Conservation (phyloP, 108 stramenopile species). For the Skeletonema costatum region DNA sequence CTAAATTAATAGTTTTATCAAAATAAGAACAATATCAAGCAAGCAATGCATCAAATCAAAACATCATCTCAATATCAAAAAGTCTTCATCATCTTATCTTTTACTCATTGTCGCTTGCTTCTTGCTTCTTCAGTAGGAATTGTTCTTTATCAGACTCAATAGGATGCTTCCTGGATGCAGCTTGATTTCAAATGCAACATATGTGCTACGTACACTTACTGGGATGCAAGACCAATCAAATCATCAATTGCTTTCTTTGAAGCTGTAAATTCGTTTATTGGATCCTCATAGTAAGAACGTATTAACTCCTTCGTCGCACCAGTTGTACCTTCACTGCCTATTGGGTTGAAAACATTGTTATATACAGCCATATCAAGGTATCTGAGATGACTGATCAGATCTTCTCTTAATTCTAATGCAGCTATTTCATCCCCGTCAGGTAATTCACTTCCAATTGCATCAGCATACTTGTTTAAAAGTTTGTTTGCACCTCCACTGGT, state of each 20-base stretch:
- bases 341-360: slow-evolving; percentile 88
- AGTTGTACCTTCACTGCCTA: slow-evolving; percentile 58
- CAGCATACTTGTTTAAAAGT: slow-evolving; percentile 60
- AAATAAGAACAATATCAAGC: no score
- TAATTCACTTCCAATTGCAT: slow-evolving; percentile 57
- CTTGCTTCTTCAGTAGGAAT: no score
- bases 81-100: no score
- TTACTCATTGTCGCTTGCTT: no score
- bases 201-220: background rate
- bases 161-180: no score
- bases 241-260: slow-evolving; percentile 56
- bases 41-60: no score
- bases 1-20: no score
- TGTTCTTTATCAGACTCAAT: no score
- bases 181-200: no score
- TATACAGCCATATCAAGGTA: slow-evolving; percentile 90
- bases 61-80: no score
- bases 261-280: slow-evolving; percentile 73
- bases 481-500: slow-evolving; percentile 42
- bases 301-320: slow-evolving; percentile 79
- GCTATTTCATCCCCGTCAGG: slow-evolving; percentile 80
- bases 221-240: slow-evolving; percentile 44
- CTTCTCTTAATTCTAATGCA: slow-evolving; percentile 74
- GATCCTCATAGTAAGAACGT: slow-evolving; percentile 79
- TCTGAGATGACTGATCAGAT: slow-evolving; percentile 66